Evolutionary conservation across 306 rosid species (phyloP), one percentile per base, ranked within the genome.

Genomic region (Pterocarpus macrocarpus): DNA sequence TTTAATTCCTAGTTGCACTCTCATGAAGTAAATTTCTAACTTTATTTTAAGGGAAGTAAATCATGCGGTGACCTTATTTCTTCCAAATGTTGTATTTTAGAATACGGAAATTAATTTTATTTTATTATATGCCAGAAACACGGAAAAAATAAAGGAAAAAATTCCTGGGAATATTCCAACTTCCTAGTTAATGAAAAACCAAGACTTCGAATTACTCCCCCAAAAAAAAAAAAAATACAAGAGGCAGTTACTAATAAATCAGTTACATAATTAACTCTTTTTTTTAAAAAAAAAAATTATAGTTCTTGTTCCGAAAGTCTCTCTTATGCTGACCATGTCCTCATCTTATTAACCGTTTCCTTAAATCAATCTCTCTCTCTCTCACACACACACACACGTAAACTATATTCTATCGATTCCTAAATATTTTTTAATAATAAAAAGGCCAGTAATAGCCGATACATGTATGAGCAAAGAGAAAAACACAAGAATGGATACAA

Each of bases 311-410:
- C 72, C 78, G 17, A 13, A 82, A 69, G 81, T 66, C 2, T 80
- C 71, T 71, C 58, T 45, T 41, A 15, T 69, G 52, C 8, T 80
- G 75, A 73, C 73, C 78, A 50, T 55, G n/a, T 76, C 84, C 43
- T 16, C 38, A 10, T 47, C 58, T 11, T 17, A 30, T 12, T 66
- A 81, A 84, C 87, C 33, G 76, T 55, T 75, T 77, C 79, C 87
- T 68, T 7, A 69, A 52, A 52, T 45, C 38, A 71, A 79, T 73
- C 77, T 36, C 58, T 47, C 55, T 55, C 14, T 49, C 55, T 38
- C 33, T 71, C 71, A 59, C 39, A 16, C 72, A 22, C 41, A 13
- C 45, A 13, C 50, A 36, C 10, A 0, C 9, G 0, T 15, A 12
- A 0, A 16, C 5, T 16, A 15, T 30, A 44, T 35, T 63, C 15